Conservation (phyloP, 805 yeast species). For the Teunomyces tritomae region DNA sequence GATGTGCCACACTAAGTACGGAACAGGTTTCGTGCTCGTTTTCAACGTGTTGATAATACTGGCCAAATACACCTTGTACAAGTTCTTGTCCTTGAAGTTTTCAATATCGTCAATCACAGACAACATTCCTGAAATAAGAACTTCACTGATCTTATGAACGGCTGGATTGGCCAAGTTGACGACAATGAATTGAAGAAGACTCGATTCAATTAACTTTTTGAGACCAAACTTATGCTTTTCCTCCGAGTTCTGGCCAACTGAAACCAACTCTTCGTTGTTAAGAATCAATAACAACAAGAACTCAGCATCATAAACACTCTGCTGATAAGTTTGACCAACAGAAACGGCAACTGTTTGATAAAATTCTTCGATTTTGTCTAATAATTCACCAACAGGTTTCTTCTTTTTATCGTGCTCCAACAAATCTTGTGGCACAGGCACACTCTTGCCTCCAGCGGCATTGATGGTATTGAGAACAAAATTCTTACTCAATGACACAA, state of each 20-base stretch:
- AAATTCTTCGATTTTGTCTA: constrained; percentile 27
- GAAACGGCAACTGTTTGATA: constrained; percentile 17
- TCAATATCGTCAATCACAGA: constrained; percentile 35
- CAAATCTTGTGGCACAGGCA: constrained; percentile 8
- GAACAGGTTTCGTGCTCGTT: constrained; percentile 17
- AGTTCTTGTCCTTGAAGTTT: constrained; percentile 52
- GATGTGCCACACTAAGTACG: constrained; percentile 53
- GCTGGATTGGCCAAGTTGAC: constrained; percentile 42
- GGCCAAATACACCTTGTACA: constrained; percentile 54
- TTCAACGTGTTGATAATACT: constrained; percentile 41
- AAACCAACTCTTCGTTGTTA: constrained; percentile 64
- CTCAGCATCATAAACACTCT: constrained; percentile 61
- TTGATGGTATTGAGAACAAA: constrained; percentile 49
- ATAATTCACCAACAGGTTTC: background rate
- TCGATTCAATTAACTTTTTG: constrained; percentile 55
- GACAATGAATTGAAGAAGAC: constrained; percentile 50
- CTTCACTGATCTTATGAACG: constrained; percentile 34
- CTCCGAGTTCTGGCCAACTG: constrained; percentile 22
- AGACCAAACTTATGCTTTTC: constrained; percentile 44
- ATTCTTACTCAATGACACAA: constrained; percentile 49
- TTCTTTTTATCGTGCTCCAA: background rate
- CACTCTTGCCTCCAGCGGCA: background rate
- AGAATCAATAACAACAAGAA: constrained; percentile 61
- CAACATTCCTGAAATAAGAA: constrained; percentile 45
- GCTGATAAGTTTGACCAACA: constrained; percentile 19